These are phyloP conservation scores for Xanthoconium stramineum DNA, from an alignment of 768 basidiomycete genomes.

Conservation along the genomic window DNA sequence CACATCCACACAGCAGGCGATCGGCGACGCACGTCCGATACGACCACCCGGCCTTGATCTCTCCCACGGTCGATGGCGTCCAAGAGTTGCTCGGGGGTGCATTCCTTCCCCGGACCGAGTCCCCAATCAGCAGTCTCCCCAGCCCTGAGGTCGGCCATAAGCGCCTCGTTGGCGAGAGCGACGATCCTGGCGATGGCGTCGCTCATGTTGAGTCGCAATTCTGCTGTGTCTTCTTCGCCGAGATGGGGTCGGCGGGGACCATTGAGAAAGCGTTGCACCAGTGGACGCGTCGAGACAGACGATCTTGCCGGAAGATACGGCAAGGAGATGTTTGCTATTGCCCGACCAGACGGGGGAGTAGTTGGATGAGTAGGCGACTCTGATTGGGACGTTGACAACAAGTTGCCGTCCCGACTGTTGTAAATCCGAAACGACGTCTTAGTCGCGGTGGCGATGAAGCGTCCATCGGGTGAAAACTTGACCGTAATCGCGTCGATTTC, in stretches of 20 bases:
- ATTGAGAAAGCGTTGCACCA: too few species aligned
- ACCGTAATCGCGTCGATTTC: too few species aligned
- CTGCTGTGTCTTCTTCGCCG: slow-evolving; percentile 90
- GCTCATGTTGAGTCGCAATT: slow-evolving; percentile 54
- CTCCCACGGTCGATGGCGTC: slow-evolving; percentile 86
- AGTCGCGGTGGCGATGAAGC: too few species aligned
- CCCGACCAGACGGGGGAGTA: too few species aligned
- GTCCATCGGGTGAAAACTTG: too few species aligned
- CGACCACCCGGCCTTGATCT: slow-evolving; percentile 56
- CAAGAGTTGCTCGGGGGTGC: slow-evolving; percentile 59
- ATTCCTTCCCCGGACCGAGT: slow-evolving; percentile 57
- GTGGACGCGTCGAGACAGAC: too few species aligned
- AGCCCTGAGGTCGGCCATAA: slow-evolving; percentile 47
- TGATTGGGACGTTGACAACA: too few species aligned
- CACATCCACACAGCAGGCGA: neutral
- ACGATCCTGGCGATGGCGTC: slow-evolving; percentile 51
- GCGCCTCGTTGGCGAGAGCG: slow-evolving; percentile 76
- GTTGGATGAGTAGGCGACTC: too few species aligned
- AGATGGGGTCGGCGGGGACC: slow-evolving; percentile 82
- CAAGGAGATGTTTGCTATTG: too few species aligned
- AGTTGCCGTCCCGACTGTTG: too few species aligned
- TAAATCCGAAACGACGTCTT: too few species aligned
- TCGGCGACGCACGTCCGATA: slow-evolving; percentile 57
- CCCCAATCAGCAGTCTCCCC: slow-evolving; percentile 71
- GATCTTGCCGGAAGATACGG: too few species aligned